Evolutionary conservation across 208 protist genomes (phyloP).

Genomic region (Leishmania major): DNA sequence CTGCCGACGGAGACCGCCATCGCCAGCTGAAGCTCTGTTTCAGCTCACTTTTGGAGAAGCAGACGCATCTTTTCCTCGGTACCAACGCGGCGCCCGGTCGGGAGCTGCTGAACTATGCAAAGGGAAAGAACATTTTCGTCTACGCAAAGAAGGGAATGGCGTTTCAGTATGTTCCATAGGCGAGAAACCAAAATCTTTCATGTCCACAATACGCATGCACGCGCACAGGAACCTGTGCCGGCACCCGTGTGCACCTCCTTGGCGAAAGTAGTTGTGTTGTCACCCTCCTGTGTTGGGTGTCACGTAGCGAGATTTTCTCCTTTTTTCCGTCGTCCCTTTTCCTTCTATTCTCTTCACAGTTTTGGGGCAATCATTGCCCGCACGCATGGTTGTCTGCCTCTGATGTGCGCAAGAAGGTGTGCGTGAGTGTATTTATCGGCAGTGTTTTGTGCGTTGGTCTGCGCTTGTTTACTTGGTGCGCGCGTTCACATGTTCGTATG

Average conservation of each 20-base stretch:
- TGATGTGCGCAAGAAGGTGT: background rate
- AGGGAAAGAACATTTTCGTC: conserved; percentile 80
- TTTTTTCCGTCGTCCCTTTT: background rate
- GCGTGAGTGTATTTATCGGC: background rate
- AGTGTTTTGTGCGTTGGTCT: background rate
- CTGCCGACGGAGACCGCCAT: conserved; percentile 78
- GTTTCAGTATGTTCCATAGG: conserved; percentile 72
- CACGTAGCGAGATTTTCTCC: background rate
- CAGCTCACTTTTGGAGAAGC: conserved; percentile 50
- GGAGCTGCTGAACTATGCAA: conserved; percentile 84
- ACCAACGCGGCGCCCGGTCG: conserved; percentile 58
- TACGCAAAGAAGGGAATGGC: conserved; percentile 74
- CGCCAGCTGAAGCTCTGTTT: conserved; percentile 75
- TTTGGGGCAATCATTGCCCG: background rate
- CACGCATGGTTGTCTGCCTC: background rate
- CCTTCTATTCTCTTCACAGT: conserved; percentile 9
- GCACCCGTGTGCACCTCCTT: background rate
- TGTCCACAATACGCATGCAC: background rate
- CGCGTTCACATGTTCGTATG: background rate
- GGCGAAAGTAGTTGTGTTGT: background rate
- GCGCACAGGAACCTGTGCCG: background rate
- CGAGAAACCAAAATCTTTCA: background rate
- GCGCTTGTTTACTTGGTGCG: background rate
- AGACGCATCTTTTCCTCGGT: conserved; percentile 78
- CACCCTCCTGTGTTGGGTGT: background rate